Evolutionary conservation across 108 stramenopile species (phyloP), one percentile per base, ranked within the genome.

Genomic region (Asterionellopsis glacialis): DNA sequence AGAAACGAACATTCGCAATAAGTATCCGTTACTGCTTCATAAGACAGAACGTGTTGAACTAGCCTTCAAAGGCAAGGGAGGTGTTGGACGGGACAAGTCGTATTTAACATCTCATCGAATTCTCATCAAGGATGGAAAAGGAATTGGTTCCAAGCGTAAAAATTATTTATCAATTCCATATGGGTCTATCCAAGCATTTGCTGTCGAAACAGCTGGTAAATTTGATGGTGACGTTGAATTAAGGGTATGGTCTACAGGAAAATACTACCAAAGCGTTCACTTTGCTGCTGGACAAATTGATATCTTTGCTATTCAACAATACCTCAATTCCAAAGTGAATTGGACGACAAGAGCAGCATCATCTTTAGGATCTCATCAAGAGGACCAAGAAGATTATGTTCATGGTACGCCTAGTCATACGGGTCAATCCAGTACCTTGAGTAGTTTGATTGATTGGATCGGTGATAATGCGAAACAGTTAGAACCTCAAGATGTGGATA

Each of bases 1-100:
- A 16, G 79, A 84, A 54, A 12, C 51, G 11, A 69, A 49, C 16
- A 14, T 80, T 13, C 61, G 76, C 0, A 18, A 42, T 9, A 68
- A 78, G 25, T 59, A 70, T 54, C 74, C 83, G 9, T 25, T 24
- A 1, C 59, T 80, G 12, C 65, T 84, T 39, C 66, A 61, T 12
- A 27, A 14, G 0, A 66, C 72, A 42, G 80, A 81, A 27, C 25
- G 45, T 18, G 27, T 84, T 21, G 70, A 77, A 38, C 64, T 80
- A 10, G 85, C 85, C 51, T 87, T 87, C 55, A 65, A 69, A 33
- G 72, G 73, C 24, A 73, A 74, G 0, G 83, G 80, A 0, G 84
- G 80, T 12, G 69, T 56, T 13, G 81, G 81, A 18, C 76, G 85
- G 6, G 82, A 87, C 49, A 56, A 63, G 42, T 65, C 70, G 47